phyloP scores from a whole-genome alignment of 2,329 filamentous ascomycete genomes.

The Diaporthe nobilis region DNA sequence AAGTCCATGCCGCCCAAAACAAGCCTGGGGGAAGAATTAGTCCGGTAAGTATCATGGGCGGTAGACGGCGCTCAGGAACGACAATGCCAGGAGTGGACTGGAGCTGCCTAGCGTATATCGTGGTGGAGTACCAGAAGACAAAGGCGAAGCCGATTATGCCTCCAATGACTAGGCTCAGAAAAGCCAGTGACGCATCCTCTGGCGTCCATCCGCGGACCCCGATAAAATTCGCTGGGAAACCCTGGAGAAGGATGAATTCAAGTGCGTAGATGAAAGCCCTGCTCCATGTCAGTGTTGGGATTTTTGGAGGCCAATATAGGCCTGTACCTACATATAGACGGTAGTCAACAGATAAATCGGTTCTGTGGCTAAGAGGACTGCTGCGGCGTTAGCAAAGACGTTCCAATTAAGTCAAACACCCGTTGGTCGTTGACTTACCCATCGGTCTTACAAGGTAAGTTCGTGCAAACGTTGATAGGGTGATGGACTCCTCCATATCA shows the following conservation, averaged over 20 bases:
- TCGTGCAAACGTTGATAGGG: neutral
- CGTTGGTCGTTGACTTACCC: neutral
- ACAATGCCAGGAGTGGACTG: neutral
- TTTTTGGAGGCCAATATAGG: too few relatives aligned
- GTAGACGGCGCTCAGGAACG: conserved; percentile 8
- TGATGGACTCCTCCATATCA: conserved; percentile 6
- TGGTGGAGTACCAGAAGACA: conserved; percentile 4
- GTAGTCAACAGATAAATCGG: conserved; percentile 9
- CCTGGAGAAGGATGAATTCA: conserved; percentile 8
- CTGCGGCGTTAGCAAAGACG: neutral
- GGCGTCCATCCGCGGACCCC: conserved; percentile 1
- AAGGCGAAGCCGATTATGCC: conserved; percentile 7
- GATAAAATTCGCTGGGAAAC: neutral
- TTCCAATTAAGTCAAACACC: neutral
- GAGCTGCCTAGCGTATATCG: conserved; percentile 2
- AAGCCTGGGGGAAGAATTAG: neutral
- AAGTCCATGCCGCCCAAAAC: conserved; percentile 12
- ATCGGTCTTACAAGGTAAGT: conserved; percentile 8
- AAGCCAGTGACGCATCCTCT: neutral
- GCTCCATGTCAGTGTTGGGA: neutral
- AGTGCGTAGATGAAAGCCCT: conserved; percentile 13
- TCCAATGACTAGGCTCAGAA: neutral
- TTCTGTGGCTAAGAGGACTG: neutral
- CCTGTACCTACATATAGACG: neutral
- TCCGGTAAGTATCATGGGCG: conserved; percentile 4